Evolutionary conservation across 2,329 filamentous ascomycete genomes (phyloP).

Genomic region (Corniculantispora saksenae): DNA sequence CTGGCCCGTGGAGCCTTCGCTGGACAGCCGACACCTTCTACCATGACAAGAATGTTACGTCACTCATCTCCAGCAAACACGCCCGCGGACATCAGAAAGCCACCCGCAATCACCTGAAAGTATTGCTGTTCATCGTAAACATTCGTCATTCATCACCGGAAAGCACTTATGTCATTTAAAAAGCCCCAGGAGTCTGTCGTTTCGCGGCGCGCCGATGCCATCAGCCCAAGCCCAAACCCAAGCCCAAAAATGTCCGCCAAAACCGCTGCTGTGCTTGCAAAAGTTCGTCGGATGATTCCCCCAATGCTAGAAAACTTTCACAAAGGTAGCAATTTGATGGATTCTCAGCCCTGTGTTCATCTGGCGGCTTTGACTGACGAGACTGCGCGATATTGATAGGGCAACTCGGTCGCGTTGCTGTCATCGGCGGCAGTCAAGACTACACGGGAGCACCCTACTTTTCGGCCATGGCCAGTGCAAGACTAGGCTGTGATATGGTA

Average conservation of each 20-base stretch:
- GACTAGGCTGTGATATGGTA: constrained; percentile 89
- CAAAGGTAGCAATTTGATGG: constrained; percentile 64
- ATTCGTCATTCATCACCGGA: background rate
- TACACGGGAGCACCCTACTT: constrained; percentile 98
- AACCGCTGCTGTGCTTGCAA: constrained; percentile 74
- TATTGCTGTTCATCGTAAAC: no score
- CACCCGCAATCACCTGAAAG: background rate
- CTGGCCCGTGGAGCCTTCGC: background rate
- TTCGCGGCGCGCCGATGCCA: background rate
- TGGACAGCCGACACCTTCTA: background rate
- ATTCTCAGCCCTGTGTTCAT: background rate
- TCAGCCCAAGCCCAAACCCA: constrained; percentile 14
- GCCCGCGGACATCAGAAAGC: background rate
- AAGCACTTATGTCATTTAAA: no score
- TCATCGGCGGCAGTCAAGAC: constrained; percentile 93
- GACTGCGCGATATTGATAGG: constrained; percentile 53
- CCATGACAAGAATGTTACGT: background rate
- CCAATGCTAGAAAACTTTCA: constrained; percentile 95
- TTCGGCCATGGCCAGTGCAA: constrained; percentile 93
- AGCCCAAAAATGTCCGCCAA: constrained; percentile 63
- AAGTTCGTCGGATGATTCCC: constrained; percentile 86
- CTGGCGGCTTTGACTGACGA: background rate
- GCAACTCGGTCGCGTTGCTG: constrained; percentile 86
- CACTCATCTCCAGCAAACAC: background rate
- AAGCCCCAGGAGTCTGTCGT: background rate